Evolutionary conservation across 2,329 filamentous ascomycete genomes (phyloP), one percentile per base, ranked within the genome.

Genomic region (Aspergillus sp.): DNA sequence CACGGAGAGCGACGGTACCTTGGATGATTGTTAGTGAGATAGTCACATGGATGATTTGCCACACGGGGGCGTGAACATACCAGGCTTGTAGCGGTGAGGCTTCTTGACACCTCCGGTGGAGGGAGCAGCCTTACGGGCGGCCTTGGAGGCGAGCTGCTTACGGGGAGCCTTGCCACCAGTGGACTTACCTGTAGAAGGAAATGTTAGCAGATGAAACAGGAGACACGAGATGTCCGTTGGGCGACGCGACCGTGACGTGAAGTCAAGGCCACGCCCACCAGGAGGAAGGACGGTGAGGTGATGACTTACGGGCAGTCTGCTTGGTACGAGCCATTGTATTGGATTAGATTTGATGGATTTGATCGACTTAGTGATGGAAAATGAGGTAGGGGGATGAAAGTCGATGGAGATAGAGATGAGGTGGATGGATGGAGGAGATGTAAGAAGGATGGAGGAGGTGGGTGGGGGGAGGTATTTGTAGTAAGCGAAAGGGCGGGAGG

Each of bases 131-230:
- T 99, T 99, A 82, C 94, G 92, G 71, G 94, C 93, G 65, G 93
- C 94, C 89, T 96, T 96, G 83, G 92, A 96, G 69, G 93, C 93
- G 73, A 97, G 91, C 86, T 96, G 92, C 90, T 99, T 99, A 79
- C 83, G 82, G 65, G 83, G 83, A 70, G 83, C 83, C 78, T 87
- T 87, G 80, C 83, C 83, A 85, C 83, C 83, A 74, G 83, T 85
- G 73, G 82, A 85, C 80, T 96, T 88, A 76, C 84, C 83, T 84
- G 69, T 74, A 42, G 11, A 44, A 54, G 55, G 58, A 55, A 22
- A 49, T 59, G 59, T 66, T 59, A 69, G 66, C 61, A 46, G 42
- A 56, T 62, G 59, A 58, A 58, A 56, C 63, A 62, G 47, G 45
- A 45, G 24, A 55, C 56, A 54, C 52, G 57, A 52, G 52, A 46